phyloP scores from a whole-genome alignment of 2,329 filamentous ascomycete genomes.

The Rhynchosporium graminicola region DNA sequence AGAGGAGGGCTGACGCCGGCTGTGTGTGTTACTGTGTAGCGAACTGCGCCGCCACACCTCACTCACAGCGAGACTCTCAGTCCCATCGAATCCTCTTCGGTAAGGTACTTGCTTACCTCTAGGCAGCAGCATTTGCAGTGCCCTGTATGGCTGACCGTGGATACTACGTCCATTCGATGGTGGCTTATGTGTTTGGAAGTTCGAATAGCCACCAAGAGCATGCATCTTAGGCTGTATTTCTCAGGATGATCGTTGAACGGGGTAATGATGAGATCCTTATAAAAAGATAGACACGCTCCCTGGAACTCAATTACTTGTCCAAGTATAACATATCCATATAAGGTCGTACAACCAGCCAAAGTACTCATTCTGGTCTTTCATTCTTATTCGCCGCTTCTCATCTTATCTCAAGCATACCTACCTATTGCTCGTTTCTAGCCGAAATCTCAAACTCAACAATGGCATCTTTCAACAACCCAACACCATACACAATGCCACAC shows the following conservation, averaged over 20 bases:
- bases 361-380: background rate
- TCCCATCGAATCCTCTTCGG: conserved; percentile 1
- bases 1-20: background rate
- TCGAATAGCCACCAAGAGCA: background rate
- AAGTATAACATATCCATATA: background rate
- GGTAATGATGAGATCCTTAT: background rate
- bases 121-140: conserved; percentile 1
- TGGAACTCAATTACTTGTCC: background rate
- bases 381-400: background rate
- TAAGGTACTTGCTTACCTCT: too few relatives aligned
- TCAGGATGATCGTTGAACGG: background rate
- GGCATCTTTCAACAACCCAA: background rate
- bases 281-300: conserved; percentile 1
- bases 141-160: background rate
- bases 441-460: background rate
- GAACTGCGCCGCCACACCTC: conserved; percentile 10
- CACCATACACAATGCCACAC: background rate
- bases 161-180: background rate
- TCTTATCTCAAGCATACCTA: background rate
- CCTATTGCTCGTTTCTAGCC: background rate
- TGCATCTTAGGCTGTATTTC: background rate
- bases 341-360: background rate
- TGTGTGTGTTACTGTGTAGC: background rate
- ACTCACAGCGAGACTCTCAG: background rate
- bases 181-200: background rate